Base-by-base conservation (phyloP, 305 asterid species). In the Fraxinus platypoda region DNA sequence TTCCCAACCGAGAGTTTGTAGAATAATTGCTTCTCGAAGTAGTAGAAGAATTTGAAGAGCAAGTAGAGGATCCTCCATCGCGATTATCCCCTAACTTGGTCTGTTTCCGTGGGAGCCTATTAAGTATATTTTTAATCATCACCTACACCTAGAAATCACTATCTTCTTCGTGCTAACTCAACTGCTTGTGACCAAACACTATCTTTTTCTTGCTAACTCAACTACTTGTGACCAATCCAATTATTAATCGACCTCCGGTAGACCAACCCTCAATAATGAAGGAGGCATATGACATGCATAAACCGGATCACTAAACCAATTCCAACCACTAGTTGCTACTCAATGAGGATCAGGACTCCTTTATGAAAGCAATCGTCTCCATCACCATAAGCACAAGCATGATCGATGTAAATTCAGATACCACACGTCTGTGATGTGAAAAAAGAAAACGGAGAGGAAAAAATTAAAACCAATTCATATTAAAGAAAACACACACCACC, bases 81-180 rank as follows among this genome's bases (percentile, higher is more conserved):
- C 94, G 94, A 84, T 82, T 89, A 25, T 94, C 98, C 64, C 85
- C 90, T 79, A 89, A 87, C 90, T 94, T 95, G 83, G 88, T 85
- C 66, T 94, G 97, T 88, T 95, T 95, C 84, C 93, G 87, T 2
- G 99, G 99, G 82, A 95, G 95, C 94, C 88, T 92, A 87, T 92
- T 95, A 52, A 95, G 95, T 81, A 95, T 94, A 80, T 94, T 94
- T 77, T 92, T 95, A 81, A 95, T 90, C 99, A 95, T 95, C 85
- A 88, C 92, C 89, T 23, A 66, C 59, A 82, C 62, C 76, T 78
- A 79, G 46, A 81, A 85, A 43, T 82, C 80, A 79, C 87, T 83
- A 62, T 81, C 78, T 88, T 87, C 85, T 81, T 86, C 78, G 78
- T 77, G 80, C 73, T 54, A 71, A 54, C 76, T 82, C 59, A 81